Evolutionary conservation across 1,284 basidiomycete species (phyloP).

Genomic region (Rhodotorula glutinis): DNA sequence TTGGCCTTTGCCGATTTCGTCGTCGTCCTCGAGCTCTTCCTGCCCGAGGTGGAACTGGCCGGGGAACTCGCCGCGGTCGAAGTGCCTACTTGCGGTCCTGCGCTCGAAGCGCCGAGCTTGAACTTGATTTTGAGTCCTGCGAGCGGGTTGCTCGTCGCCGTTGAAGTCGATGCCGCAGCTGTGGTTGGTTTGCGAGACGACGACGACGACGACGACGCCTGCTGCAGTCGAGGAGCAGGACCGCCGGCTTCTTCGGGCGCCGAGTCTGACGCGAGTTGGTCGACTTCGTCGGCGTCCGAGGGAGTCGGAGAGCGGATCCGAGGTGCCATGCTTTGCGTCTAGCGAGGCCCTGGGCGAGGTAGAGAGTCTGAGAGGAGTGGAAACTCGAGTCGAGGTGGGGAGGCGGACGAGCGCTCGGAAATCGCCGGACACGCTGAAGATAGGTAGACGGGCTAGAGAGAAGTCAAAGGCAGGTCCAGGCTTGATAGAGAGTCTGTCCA

Average conservation of each 20-base stretch:
- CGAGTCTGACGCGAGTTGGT: slow-evolving; percentile 19
- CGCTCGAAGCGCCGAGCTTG: slow-evolving; percentile 20
- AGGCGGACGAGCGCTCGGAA: too few relatives aligned
- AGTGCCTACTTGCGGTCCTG: not conserved
- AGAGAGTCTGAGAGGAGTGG: not conserved
- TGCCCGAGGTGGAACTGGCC: not conserved
- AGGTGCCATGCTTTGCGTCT: slow-evolving; percentile 15
- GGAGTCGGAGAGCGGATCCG: slow-evolving; percentile 26
- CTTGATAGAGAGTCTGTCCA: too few relatives aligned
- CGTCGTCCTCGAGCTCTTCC: not conserved
- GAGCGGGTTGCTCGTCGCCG: not conserved
- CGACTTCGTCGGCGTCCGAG: slow-evolving; percentile 25
- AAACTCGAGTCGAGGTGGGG: not conserved
- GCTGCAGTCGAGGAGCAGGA: too few relatives aligned
- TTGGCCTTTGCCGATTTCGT: not conserved
- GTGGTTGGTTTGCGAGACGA: not conserved
- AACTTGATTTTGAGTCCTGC: slow-evolving; percentile 39
- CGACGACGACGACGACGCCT: not conserved
- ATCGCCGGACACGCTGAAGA: too few relatives aligned
- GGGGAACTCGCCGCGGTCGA: slow-evolving; percentile 4
- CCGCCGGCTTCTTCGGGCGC: not conserved
- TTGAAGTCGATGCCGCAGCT: not conserved
- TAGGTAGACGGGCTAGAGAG: too few relatives aligned
- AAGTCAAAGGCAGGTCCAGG: too few relatives aligned
- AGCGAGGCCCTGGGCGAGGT: not conserved